Percentiles rank a stretch among this genome's conserved stretches.
phyloP scores from a whole-genome alignment of 495 filamentous ascomycete species.

The Neurospora discreta region DNA sequence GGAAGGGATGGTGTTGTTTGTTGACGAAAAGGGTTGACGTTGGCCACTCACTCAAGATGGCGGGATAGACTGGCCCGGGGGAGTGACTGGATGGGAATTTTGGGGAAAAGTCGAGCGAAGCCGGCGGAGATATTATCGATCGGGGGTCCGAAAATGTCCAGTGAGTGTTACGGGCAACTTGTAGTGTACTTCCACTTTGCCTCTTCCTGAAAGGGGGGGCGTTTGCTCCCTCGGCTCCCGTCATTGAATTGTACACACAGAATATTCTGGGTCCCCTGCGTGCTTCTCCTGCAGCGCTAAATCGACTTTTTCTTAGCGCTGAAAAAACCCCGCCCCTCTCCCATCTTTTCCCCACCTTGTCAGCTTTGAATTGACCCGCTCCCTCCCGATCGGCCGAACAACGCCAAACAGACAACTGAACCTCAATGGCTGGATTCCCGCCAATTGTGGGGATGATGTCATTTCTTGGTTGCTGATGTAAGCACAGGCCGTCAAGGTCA shows the following conservation, averaged over 20 bases:
- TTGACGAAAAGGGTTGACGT: neutral
- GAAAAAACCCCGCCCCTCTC: neutral
- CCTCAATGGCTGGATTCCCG: neutral
- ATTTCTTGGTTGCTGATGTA: neutral
- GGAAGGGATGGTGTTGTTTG: neutral
- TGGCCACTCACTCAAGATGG: neutral
- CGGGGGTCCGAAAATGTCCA: neutral
- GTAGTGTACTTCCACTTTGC: too few species aligned
- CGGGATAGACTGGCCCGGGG: neutral
- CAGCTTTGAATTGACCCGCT: neutral
- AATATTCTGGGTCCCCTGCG: neutral
- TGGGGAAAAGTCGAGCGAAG: neutral
- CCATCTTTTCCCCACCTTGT: neutral
- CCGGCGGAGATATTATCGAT: neutral
- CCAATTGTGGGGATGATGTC: neutral
- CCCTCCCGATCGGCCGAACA: neutral
- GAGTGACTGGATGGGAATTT: neutral
- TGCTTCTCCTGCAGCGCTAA: neutral
- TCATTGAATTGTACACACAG: neutral
- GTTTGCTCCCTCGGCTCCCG: neutral
- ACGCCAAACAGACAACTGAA: neutral
- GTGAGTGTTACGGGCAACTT: too few species aligned
- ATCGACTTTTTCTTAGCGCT: neutral
- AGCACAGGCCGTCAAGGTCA: neutral
- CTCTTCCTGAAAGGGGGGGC: neutral